A percentile compares a stretch with the other conserved stretches of the same genome.
Conservation (phyloP, 169 alveolate species). For the Eimeria acervulina region DNA sequence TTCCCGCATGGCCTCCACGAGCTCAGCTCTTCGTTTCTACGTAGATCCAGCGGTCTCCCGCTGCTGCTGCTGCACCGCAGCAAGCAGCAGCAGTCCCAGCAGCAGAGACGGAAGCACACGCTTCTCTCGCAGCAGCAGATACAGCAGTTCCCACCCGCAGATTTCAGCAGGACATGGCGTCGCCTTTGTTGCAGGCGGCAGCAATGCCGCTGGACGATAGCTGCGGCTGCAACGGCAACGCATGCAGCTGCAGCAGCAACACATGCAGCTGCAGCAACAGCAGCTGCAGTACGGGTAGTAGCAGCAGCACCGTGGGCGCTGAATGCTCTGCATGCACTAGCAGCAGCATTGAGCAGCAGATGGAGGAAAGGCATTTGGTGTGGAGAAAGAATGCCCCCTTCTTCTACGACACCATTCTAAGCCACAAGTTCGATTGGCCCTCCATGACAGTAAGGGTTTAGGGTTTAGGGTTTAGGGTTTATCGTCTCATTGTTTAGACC, state of each 20-base stretch:
- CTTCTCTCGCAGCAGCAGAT: background rate
- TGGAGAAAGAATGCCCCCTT: slow-evolving; percentile 83
- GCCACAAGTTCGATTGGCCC: slow-evolving; percentile 83
- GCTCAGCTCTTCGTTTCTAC: background rate
- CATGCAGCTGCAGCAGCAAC: slow-evolving; percentile 42
- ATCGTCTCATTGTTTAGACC: too few species aligned
- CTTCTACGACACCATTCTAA: slow-evolving; percentile 63
- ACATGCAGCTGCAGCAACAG: slow-evolving; percentile 25
- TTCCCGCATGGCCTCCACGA: background rate
- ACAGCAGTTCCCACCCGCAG: background rate
- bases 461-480: slow-evolving; percentile 53
- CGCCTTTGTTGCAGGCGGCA: slow-evolving; percentile 43
- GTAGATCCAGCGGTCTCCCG: background rate
- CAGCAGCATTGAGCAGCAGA: slow-evolving; percentile 51
- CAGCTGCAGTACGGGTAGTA: background rate
- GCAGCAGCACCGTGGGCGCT: slow-evolving; percentile 1
- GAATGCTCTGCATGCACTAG: slow-evolving; percentile 28
- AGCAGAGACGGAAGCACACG: background rate
- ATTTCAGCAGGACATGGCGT: slow-evolving; percentile 1
- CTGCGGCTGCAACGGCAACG: slow-evolving; percentile 35
- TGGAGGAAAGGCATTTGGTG: slow-evolving; percentile 74
- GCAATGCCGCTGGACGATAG: slow-evolving; percentile 29
- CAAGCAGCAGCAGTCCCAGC: slow-evolving; percentile 67
- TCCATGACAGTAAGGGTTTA: slow-evolving; percentile 75
- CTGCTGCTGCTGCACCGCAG: slow-evolving; percentile 67